phyloP scores from a whole-genome alignment of 2,329 filamentous ascomycete species.

The Sodiomyces alkalinus region DNA sequence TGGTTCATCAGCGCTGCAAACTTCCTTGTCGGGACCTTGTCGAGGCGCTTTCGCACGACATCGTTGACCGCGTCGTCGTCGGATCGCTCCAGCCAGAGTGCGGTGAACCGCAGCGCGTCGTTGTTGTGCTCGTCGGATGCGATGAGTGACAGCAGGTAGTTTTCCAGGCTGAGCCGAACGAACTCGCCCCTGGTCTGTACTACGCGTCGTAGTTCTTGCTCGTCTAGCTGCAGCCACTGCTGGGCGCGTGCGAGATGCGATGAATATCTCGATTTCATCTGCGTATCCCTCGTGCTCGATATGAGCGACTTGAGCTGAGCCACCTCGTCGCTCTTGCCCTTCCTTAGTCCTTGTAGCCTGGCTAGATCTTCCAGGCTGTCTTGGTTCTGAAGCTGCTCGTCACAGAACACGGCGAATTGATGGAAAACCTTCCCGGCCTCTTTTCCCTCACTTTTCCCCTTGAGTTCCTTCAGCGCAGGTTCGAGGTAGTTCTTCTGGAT shows the following conservation, averaged over 20 bases:
- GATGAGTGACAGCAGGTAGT: conserved; percentile 73
- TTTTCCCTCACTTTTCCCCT: conserved; percentile 46
- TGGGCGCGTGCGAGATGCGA: conserved; percentile 57
- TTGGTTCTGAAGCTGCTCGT: conserved; percentile 78
- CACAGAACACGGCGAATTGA: conserved; percentile 89
- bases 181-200: conserved; percentile 66
- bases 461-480: conserved; percentile 70
- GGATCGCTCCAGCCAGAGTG: conserved; percentile 83
- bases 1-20: conserved; percentile 93
- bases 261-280: conserved; percentile 40
- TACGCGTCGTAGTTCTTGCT: conserved; percentile 70
- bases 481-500: conserved; percentile 80
- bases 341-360: conserved; percentile 62
- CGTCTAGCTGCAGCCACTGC: conserved; percentile 80
- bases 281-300: conserved; percentile 31
- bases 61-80: conserved; percentile 62
- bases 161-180: conserved; percentile 77
- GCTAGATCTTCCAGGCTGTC: conserved; percentile 74
- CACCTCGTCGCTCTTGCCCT: conserved; percentile 71
- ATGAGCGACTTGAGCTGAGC: conserved; percentile 50
- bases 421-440: conserved; percentile 84
- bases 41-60: conserved; percentile 55
- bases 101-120: conserved; percentile 80
- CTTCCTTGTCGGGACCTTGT: conserved; percentile 71
- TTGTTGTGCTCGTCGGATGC: conserved; percentile 83